These are phyloP conservation scores for Hericium erinaceus DNA, from an alignment of 768 basidiomycete species.

Conservation along the genomic window DNA sequence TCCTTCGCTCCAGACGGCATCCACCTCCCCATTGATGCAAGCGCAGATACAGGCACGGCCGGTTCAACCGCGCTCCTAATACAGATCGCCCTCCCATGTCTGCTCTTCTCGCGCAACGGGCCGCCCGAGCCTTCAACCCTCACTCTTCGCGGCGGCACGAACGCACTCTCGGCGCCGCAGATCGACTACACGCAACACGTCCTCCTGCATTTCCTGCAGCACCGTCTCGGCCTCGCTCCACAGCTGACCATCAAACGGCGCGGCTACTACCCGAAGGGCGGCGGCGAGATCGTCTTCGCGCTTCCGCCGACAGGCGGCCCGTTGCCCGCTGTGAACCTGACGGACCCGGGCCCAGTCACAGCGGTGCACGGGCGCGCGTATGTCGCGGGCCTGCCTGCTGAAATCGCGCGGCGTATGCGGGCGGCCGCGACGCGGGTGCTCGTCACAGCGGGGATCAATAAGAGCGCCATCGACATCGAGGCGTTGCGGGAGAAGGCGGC, in stretches of 20 bases:
- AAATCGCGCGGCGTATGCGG: conserved; percentile 47
- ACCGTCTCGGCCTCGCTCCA: conserved; percentile 39
- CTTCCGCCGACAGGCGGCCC: conserved; percentile 29
- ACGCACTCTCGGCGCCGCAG: conserved; percentile 62
- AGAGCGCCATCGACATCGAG: conserved; percentile 18
- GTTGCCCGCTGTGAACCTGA: conserved; percentile 36
- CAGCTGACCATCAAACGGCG: conserved; percentile 42
- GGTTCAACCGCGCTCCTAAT: conserved; percentile 65
- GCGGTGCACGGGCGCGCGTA: conserved; percentile 51
- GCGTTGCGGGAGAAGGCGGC: conserved; percentile 18
- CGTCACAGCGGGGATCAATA: not conserved
- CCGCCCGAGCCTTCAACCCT: conserved; percentile 33
- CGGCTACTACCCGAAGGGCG: conserved; percentile 70
- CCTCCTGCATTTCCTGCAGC: conserved; percentile 58
- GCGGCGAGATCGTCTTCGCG: conserved; percentile 46
- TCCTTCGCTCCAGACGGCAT: conserved; percentile 46
- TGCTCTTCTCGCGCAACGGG: conserved; percentile 39
- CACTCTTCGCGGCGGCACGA: conserved; percentile 60
- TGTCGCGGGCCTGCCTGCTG: conserved; percentile 52
- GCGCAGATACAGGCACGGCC: conserved; percentile 46
- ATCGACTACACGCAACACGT: conserved; percentile 62
- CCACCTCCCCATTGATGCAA: conserved; percentile 31
- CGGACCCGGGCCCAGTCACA: conserved; percentile 46
- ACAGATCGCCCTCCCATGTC: conserved; percentile 61
- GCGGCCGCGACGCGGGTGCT: conserved; percentile 32